Evolutionary conservation across 108 stramenopile species (phyloP).

Genomic region (Bacterosira constricta): DNA sequence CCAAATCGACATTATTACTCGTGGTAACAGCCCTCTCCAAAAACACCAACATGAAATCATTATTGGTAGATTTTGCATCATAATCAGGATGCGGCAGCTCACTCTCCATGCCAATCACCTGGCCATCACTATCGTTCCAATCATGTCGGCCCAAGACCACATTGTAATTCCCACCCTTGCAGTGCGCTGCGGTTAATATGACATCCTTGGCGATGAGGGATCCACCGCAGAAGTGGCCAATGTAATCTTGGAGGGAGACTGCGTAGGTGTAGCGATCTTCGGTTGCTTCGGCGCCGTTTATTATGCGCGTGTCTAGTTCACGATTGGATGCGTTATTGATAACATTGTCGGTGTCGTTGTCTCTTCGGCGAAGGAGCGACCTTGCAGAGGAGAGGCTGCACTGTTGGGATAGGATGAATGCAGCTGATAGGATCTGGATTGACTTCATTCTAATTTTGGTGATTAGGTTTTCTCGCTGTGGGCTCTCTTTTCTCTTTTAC

Average conservation of each 20-base stretch:
- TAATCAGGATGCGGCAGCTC: slow-evolving; percentile 18
- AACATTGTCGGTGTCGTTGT: no score
- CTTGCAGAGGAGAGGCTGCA: no score
- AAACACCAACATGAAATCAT: slow-evolving; percentile 34
- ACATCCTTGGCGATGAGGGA: slow-evolving; percentile 22
- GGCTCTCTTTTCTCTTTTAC: no score
- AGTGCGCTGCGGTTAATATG: slow-evolving; percentile 35
- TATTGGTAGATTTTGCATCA: neutral
- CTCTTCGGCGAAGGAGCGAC: no score
- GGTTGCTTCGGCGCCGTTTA: slow-evolving; percentile 24
- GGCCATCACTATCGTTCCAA: neutral
- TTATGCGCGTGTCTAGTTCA: slow-evolving; percentile 26
- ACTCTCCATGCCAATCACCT: neutral
- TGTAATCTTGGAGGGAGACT: slow-evolving; percentile 18
- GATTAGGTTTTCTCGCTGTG: no score
- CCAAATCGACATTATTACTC: neutral
- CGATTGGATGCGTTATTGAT: no score
- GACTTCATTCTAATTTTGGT: no score
- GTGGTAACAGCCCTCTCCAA: neutral
- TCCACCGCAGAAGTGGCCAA: slow-evolving; percentile 27
- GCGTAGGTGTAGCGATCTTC: slow-evolving; percentile 29
- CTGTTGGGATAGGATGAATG: no score
- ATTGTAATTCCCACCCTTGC: neutral
- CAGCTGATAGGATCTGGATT: no score
- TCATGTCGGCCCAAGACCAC: slow-evolving; percentile 24